phyloP scores from a whole-genome alignment of 257 asterid genomes.

The Scutellaria minor region DNA sequence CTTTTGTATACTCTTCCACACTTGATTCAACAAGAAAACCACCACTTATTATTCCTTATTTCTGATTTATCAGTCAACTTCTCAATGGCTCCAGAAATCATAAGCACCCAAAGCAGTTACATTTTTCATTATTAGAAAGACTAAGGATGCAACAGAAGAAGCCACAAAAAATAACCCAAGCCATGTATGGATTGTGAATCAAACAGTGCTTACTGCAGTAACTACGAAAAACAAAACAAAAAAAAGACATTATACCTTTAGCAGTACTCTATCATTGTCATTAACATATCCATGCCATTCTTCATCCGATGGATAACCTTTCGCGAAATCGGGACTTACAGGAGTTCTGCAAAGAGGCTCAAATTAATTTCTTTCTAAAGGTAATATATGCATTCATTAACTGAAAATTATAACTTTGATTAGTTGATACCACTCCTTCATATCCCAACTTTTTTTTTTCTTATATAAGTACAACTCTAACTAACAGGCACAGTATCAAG shows the following conservation, averaged over 20 bases:
- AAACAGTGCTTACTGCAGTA: conserved; percentile 5
- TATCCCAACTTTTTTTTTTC: neutral
- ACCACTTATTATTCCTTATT: conserved; percentile 13
- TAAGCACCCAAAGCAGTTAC: neutral
- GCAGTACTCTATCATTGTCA: conserved; percentile 84
- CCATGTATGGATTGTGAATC: neutral
- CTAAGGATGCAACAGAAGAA: neutral
- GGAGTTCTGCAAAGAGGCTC: conserved; percentile 71
- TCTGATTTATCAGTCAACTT: neutral
- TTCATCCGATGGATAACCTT: conserved; percentile 91
- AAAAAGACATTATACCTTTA: conserved; percentile 62
- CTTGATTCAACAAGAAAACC: conserved; percentile 21
- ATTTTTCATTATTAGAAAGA: conserved; percentile 10
- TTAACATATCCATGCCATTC: conserved; percentile 94
- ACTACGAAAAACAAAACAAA: conserved; percentile 2
- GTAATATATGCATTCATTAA: neutral
- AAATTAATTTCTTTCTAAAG: conserved; percentile 17
- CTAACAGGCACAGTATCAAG: conserved; percentile 23
- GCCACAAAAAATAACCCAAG: neutral
- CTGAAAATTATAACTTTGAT: neutral
- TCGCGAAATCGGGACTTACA: conserved; percentile 64
- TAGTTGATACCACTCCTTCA: neutral
- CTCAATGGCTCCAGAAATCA: neutral
- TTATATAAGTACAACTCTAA: neutral
- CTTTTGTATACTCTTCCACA: neutral